phyloP scores from a whole-genome alignment of 176 grass and related monocot genomes.

The Carex cristatella region DNA sequence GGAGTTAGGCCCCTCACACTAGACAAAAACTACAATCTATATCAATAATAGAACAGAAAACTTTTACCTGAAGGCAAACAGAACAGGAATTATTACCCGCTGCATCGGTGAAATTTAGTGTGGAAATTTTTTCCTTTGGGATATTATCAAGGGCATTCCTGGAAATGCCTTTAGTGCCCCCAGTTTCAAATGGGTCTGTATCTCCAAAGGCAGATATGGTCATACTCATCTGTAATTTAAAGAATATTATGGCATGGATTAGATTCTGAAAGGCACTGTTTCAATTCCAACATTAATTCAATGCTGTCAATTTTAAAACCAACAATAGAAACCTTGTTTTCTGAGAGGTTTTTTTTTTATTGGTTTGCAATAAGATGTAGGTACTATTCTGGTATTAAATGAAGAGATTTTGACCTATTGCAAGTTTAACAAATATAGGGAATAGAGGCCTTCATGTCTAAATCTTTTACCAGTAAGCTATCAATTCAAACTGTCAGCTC shows the following conservation, averaged over 20 bases:
- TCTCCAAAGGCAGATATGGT: slow-evolving; percentile 53
- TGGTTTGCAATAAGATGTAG: neutral
- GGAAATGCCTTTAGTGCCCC: slow-evolving; percentile 43
- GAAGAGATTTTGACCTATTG: neutral
- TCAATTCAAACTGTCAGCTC: neutral
- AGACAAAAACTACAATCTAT: neutral
- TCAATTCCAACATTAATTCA: neutral
- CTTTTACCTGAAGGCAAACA: slow-evolving; percentile 78
- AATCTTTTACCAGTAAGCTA: neutral
- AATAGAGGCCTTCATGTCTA: neutral
- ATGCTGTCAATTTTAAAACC: neutral
- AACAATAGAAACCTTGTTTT: neutral
- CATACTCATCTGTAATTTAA: slow-evolving; percentile 58
- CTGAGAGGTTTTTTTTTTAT: neutral
- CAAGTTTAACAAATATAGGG: neutral
- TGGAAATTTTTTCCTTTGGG: slow-evolving; percentile 41
- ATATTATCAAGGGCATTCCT: slow-evolving; percentile 45
- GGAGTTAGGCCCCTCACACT: no score
- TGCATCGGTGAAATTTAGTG: slow-evolving; percentile 21
- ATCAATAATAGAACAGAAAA: neutral
- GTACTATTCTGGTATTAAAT: neutral
- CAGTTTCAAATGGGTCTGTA: slow-evolving; percentile 62
- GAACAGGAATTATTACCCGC: slow-evolving; percentile 50
- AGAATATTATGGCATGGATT: neutral
- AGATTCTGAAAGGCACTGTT: slow-evolving; percentile 2